Conservation (phyloP, 495 filamentous ascomycete species). For the Trichoderma erinaceum region DNA sequence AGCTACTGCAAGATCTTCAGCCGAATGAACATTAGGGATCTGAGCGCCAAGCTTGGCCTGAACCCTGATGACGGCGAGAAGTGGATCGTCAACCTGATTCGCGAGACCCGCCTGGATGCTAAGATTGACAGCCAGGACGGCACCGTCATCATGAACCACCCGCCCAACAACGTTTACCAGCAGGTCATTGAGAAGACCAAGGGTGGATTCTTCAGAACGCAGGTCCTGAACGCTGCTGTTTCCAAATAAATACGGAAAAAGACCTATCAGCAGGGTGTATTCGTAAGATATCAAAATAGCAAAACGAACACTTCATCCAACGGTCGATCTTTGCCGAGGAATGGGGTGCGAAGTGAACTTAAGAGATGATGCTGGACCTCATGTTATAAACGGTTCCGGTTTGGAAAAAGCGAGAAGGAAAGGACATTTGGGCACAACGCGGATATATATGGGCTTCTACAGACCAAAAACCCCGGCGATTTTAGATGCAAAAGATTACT, state of each 20-base stretch:
- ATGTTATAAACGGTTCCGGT: background rate
- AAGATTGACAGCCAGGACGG: constrained; percentile 99
- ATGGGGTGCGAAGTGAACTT: background rate
- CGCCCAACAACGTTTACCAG: constrained; percentile 95
- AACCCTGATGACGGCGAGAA: constrained; percentile 95
- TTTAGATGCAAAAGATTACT: background rate
- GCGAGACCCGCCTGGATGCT: constrained; percentile 92
- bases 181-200: constrained; percentile 97
- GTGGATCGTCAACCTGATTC: constrained; percentile 99
- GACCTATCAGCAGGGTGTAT: background rate
- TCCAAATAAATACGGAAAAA: constrained; percentile 28
- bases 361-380: background rate
- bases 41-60: constrained; percentile 82
- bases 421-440: background rate
- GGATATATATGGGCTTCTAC: background rate
- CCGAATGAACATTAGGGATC: constrained; percentile 94
- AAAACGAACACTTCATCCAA: background rate
- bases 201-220: constrained; percentile 86
- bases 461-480: background rate
- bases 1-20: constrained; percentile 99
- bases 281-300: background rate
- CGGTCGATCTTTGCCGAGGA: background rate
- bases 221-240: constrained; percentile 60
- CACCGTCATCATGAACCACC: constrained; percentile 99
- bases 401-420: background rate